Evolutionary conservation across 495 filamentous ascomycete species (phyloP).

Genomic region (Lineolata rhizophorae): DNA sequence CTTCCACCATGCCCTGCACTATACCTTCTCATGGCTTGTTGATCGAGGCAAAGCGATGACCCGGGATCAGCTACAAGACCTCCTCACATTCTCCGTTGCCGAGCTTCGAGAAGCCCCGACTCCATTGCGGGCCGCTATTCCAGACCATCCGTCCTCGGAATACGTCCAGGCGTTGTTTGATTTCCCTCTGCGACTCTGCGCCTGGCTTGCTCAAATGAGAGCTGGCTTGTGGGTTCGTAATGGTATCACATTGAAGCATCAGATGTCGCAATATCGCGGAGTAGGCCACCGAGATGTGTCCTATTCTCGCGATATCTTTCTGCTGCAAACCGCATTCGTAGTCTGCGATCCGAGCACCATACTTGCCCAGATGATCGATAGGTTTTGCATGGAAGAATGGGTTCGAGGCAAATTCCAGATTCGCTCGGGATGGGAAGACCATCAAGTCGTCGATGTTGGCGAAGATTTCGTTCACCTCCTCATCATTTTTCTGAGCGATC

Average conservation of each 20-base stretch:
- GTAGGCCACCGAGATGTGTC: conserved; percentile 74
- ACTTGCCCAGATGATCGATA: conserved; percentile 73
- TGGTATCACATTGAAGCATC: conserved; percentile 82
- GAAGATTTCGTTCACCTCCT: conserved; percentile 92
- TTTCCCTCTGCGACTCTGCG: conserved; percentile 77
- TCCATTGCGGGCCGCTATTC: conserved; percentile 25
- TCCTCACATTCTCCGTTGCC: conserved; percentile 36
- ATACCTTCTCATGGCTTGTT: conserved; percentile 91
- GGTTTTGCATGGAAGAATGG: conserved; percentile 82
- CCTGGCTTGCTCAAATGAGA: conserved; percentile 95
- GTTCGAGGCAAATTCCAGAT: conserved; percentile 57
- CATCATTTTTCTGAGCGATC: conserved; percentile 75
- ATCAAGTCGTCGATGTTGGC: conserved; percentile 70
- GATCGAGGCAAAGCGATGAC: conserved; percentile 67
- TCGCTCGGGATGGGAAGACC: conserved; percentile 49
- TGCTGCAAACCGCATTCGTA: conserved; percentile 77
- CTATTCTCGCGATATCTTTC: conserved; percentile 85
- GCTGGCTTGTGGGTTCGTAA: conserved; percentile 98
- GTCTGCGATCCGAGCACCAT: conserved; percentile 66
- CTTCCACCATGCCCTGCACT: conserved; percentile 94
- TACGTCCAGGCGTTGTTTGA: conserved; percentile 77
- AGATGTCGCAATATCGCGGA: conserved; percentile 77
- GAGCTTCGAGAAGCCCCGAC: conserved; percentile 35
- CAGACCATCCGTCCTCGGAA: conserved; percentile 35
- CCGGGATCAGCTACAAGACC: conserved; percentile 34